These are phyloP conservation scores for Ustilago nuda DNA, from an alignment of 1,284 basidiomycete genomes.

Conservation along the genomic window DNA sequence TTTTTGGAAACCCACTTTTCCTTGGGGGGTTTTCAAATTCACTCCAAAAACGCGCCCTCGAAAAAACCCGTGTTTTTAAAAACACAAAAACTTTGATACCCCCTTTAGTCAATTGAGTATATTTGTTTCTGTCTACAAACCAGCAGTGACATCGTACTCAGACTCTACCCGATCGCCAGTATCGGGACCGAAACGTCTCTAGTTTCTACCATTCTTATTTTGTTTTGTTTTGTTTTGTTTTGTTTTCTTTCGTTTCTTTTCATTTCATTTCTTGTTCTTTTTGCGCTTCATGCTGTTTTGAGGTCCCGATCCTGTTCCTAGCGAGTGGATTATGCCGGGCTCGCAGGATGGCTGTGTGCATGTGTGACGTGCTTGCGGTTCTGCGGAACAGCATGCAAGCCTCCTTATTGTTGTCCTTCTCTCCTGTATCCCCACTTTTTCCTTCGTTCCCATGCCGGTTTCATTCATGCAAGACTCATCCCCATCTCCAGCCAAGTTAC, in stretches of 20 bases:
- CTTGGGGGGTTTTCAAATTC: too few relatives aligned
- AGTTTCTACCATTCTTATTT: too few relatives aligned
- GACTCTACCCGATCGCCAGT: too few relatives aligned
- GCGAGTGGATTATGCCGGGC: slow-evolving; percentile 16
- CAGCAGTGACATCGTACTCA: too few relatives aligned
- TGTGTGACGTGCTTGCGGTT: slow-evolving; percentile 14
- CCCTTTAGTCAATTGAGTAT: too few relatives aligned
- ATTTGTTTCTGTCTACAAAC: too few relatives aligned
- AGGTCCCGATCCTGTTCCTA: slow-evolving; percentile 18
- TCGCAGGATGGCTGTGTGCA: slow-evolving; percentile 8
- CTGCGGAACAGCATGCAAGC: slow-evolving; percentile 18
- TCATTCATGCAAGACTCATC: background rate
- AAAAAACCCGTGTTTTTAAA: too few relatives aligned
- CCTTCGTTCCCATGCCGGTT: background rate
- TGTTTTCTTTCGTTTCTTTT: background rate
- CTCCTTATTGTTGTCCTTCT: background rate
- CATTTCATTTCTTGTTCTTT: background rate
- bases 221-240: too few relatives aligned
- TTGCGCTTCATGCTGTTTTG: background rate
- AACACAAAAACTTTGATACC: too few relatives aligned
- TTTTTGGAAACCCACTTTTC: background rate
- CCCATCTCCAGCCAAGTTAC: background rate
- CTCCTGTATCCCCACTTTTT: background rate
- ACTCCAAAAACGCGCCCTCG: too few relatives aligned
- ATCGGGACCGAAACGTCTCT: too few relatives aligned